Evolutionary conservation across 2,329 filamentous ascomycete genomes (phyloP), one percentile per base, ranked within the genome.

Genomic region (Stagonosporopsis cucurbitacearum): DNA sequence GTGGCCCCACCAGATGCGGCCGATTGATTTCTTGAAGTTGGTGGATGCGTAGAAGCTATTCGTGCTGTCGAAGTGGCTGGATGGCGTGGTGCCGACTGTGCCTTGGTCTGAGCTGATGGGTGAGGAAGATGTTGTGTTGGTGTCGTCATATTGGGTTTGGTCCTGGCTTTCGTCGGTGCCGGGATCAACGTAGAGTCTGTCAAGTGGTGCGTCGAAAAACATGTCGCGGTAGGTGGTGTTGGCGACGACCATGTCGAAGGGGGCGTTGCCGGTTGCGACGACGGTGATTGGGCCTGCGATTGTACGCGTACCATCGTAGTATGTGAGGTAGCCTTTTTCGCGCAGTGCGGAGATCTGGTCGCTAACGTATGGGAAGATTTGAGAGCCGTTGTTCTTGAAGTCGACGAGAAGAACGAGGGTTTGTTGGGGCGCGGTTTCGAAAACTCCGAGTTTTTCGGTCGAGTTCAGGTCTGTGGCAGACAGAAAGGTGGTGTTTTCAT

Each of bases 41-140:
- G 82, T 80, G 43, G 84, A 87, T 17, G 88, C 86, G 71, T 90
- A 91, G 74, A 86, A 87, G 3, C 86, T 88, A 70, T 89, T 91
- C 17, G 76, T 74, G 0, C 71, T 70, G 59, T 78, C 75, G 25
- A 78, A 74, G 2, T 65, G 66, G 28, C 77, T 74, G 3, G 69
- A 57, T 2, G 66, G 64, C 1, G 72, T 64, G 37, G 77, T 75
- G 46, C 77, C 77, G 46, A 79, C 76, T 15, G 74, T 71, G 50
- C 81, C 82, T 71, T 84, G 82, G 22, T 79, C 78, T 8, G 42
- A 42, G 22, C 22, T 36, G 20, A 22, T 12, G 25, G 42, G 6
- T 4, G 25, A 26, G 2, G 47, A 28, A 2, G 36, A 4, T 7
- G 42, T 39, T 3, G 47, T 25, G n/a, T 44, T 47, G 23, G 43